phyloP scores from a whole-genome alignment of 306 rosid genomes.

The Oemleria cerasiformis region DNA sequence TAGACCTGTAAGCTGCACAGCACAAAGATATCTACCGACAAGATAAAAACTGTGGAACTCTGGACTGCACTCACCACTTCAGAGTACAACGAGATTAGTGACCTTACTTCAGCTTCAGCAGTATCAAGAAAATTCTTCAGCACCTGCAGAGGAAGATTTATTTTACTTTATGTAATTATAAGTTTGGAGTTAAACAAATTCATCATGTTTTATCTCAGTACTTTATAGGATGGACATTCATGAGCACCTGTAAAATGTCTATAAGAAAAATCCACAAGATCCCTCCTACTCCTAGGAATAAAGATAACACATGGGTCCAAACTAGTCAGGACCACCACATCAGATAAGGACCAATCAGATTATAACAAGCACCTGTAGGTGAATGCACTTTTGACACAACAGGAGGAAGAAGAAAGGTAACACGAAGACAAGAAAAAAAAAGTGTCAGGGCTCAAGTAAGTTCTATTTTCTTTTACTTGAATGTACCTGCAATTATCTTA shows the following conservation, averaged over 20 bases:
- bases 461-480: too few species aligned
- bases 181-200: not conserved
- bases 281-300: not conserved
- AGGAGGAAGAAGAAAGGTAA: too few species aligned
- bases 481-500: too few species aligned
- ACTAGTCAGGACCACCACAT: not conserved
- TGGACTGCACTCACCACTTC: constrained; percentile 74
- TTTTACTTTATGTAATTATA: not conserved
- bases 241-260: not conserved
- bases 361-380: not conserved
- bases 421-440: too few species aligned
- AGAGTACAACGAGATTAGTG: constrained; percentile 83
- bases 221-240: not conserved
- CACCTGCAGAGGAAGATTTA: constrained; percentile 51
- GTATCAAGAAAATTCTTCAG: constrained; percentile 79
- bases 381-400: too few species aligned
- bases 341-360: not conserved
- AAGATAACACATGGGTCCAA: not conserved
- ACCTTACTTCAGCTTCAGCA: constrained; percentile 98
- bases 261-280: not conserved
- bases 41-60: not conserved
- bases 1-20: constrained; percentile 19
- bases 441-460: too few species aligned
- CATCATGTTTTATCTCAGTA: too few species aligned
- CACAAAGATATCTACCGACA: constrained; percentile 5